Evolutionary conservation across 371 early-diverging fungal species (phyloP), one percentile per base, ranked within the genome.

Genomic region (Rhizopus sp.): DNA sequence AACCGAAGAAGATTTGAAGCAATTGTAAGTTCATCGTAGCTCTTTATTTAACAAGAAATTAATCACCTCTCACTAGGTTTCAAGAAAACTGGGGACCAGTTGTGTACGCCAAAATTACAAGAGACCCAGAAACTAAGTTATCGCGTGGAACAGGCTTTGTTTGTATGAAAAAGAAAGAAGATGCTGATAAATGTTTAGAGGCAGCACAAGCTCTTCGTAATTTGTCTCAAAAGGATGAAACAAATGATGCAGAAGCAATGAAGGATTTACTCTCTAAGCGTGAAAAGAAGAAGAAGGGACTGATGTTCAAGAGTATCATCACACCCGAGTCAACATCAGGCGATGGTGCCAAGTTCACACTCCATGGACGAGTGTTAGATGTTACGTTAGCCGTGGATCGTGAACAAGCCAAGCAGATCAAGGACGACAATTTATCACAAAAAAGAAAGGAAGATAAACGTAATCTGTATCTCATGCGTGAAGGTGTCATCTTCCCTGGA

Each of bases 61-160:
- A 13, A 34, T 10, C 32, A 3, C 2, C 10, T 40, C 5, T 53
- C 52, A 3, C 45, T 66, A 71, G 80, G 2, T 75, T 93, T 75
- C 75, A 63, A 32, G 78, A 79, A 56, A 23, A 23, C 23, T 87
- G 83, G 80, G 98, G 98, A 8, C 70, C 78, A 50, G 71, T 97
- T 35, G 81, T 88, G 7, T 97, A 97, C 73, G 90, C 87, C 52
- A 78, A 86, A 30, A 85, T 96, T 50, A 92, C 93, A 4, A 81
- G 84, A 64, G 97, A 97, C 67, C 78, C 78, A 7, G 78, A 79
- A 7, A 93, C 94, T 23, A 89, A 90, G 17, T 80, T 86, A 13
- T 88, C 95, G 32, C 85, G 92, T 13, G 98, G 98, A 35, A 94
- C 96, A 7, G 98, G 88, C 10, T 97, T 97, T 69, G 94, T 96